These are phyloP conservation scores for Neovahlkampfia damariscottae DNA, from an alignment of 78 protist species.

Conservation along the genomic window DNA sequence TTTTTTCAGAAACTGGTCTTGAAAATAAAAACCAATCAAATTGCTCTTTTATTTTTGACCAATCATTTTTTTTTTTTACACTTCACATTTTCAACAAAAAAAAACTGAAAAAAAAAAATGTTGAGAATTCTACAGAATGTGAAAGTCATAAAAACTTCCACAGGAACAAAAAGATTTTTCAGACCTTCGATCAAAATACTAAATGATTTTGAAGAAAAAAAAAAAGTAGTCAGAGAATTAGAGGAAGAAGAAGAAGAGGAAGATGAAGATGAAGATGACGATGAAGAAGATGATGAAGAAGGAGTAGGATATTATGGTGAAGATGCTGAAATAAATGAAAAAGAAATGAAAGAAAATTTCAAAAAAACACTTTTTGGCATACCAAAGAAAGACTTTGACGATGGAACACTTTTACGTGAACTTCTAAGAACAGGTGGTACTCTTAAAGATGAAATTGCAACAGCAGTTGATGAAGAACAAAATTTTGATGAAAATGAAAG, in stretches of 20 bases:
- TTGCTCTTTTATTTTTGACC: neutral
- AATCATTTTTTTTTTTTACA: conserved; percentile 13
- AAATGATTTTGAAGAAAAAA: neutral
- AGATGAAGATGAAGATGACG: neutral
- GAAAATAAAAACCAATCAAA: neutral
- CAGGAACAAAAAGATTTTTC: conserved; percentile 8
- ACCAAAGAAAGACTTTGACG: too few species aligned
- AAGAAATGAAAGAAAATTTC: too few species aligned
- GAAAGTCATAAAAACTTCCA: neutral
- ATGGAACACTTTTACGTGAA: too few species aligned
- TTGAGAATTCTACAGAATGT: neutral
- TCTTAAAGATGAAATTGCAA: too few species aligned
- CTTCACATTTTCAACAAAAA: neutral
- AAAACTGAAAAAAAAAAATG: neutral
- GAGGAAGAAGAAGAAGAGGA: neutral
- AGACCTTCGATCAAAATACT: too few species aligned
- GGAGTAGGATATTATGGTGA: neutral
- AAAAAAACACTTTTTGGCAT: too few species aligned
- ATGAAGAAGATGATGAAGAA: neutral
- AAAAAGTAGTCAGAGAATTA: neutral
- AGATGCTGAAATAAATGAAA: too few species aligned
- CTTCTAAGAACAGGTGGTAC: too few species aligned
- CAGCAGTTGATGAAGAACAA: too few species aligned
- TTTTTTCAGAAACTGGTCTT: conserved; percentile 23
- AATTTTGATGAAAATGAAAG: too few species aligned